Percentiles rank a stretch among this genome's conserved stretches.
Conservation (phyloP, 2,329 filamentous ascomycete genomes). For the Colletotrichum cordylinicola region DNA sequence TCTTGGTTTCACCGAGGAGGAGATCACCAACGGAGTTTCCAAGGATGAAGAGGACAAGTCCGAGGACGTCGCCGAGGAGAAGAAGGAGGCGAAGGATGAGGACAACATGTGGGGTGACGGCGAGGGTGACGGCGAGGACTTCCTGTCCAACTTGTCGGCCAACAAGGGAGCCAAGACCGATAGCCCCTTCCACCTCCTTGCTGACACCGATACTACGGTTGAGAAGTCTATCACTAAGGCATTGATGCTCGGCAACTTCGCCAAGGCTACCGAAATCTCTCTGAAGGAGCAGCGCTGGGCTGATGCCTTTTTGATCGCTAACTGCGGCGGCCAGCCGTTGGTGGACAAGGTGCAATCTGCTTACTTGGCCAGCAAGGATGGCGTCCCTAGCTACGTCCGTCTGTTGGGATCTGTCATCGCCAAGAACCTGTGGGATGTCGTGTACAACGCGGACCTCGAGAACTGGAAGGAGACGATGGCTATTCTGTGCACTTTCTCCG, state of each 20-base stretch:
- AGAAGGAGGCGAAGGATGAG: slow-evolving; percentile 37
- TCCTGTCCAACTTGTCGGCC: slow-evolving; percentile 82
- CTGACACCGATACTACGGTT: slow-evolving; percentile 80
- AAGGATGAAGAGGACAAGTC: slow-evolving; percentile 32
- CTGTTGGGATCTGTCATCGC: slow-evolving; percentile 89
- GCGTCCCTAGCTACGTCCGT: slow-evolving; percentile 89
- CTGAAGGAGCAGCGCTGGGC: slow-evolving; percentile 89
- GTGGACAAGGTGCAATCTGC: slow-evolving; percentile 93
- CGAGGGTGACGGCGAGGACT: slow-evolving; percentile 69
- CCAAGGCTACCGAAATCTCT: slow-evolving; percentile 87
- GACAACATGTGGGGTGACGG: slow-evolving; percentile 81
- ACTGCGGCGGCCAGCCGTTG: slow-evolving; percentile 91
- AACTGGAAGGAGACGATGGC: slow-evolving; percentile 99
- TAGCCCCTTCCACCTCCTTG: slow-evolving; percentile 90
- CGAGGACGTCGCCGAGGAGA: slow-evolving; percentile 35
- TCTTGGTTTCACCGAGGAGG: slow-evolving; percentile 80
- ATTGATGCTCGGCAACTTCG: slow-evolving; percentile 88
- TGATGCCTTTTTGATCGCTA: slow-evolving; percentile 97
- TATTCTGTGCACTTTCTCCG: slow-evolving; percentile 92
- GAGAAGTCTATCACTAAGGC: slow-evolving; percentile 89
- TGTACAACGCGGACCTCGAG: slow-evolving; percentile 90
- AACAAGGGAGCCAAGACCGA: slow-evolving; percentile 93
- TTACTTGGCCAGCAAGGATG: slow-evolving; percentile 84
- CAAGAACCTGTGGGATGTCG: slow-evolving; percentile 98
- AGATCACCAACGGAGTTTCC: slow-evolving; percentile 54